phyloP scores from a whole-genome alignment of 805 yeast genomes.

The Saturnispora besseyi region DNA sequence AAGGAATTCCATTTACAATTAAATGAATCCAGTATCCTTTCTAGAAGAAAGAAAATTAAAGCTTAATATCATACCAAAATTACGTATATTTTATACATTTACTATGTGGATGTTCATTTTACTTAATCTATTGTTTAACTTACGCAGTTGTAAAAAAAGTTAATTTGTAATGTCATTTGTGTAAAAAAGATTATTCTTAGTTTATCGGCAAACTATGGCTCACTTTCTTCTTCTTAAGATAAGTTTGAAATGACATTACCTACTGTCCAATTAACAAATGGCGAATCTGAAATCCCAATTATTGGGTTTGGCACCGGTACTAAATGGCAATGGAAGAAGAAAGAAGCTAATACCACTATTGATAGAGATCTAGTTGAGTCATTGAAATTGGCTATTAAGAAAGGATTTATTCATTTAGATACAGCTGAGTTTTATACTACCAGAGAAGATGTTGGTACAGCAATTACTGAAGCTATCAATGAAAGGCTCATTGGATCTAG shows the following conservation, averaged over 20 bases:
- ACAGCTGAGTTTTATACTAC: slow-evolving; percentile 59
- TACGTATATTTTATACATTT: neutral
- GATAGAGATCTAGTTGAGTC: slow-evolving; percentile 35
- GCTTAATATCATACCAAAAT: neutral
- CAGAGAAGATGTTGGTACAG: slow-evolving; percentile 50
- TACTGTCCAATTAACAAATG: neutral
- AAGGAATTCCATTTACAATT: slow-evolving; percentile 38
- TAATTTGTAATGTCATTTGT: no score
- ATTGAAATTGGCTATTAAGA: slow-evolving; percentile 36
- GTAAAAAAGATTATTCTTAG: neutral
- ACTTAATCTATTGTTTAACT: no score
- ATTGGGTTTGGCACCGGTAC: slow-evolving; percentile 48
- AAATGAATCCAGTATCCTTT: slow-evolving; percentile 45
- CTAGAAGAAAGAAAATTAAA: slow-evolving; percentile 28
- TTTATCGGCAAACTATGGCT: neutral
- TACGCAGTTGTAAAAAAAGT: no score
- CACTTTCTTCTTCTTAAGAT: neutral
- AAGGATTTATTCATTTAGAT: slow-evolving; percentile 52
- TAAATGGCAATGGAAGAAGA: slow-evolving; percentile 39
- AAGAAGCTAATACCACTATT: slow-evolving; percentile 9
- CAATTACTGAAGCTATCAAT: slow-evolving; percentile 31
- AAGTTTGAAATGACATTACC: neutral
- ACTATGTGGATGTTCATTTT: no score
- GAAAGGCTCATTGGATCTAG: slow-evolving; percentile 25
- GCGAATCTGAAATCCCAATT: slow-evolving; percentile 13